Evolutionary conservation across 208 protist species (phyloP).

Genomic region (Naegleria fowleri): DNA sequence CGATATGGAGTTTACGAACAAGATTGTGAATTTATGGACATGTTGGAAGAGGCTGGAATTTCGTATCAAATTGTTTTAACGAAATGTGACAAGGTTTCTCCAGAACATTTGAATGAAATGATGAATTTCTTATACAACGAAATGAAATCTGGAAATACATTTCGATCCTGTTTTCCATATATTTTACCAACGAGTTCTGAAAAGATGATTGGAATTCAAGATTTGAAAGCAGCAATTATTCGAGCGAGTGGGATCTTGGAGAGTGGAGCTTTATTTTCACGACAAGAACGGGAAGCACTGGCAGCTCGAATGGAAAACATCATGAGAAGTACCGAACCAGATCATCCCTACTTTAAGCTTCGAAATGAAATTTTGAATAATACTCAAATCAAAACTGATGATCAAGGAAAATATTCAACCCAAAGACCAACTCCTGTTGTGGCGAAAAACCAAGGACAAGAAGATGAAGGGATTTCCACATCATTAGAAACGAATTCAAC

Average conservation of each 20-base stretch:
- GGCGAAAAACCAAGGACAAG: too few species aligned
- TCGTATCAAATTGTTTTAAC: not conserved
- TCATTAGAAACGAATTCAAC: not conserved
- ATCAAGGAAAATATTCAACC: not conserved
- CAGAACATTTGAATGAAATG: not conserved
- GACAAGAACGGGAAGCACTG: not conserved
- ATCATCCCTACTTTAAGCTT: not conserved
- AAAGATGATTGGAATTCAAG: not conserved
- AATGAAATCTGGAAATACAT: not conserved
- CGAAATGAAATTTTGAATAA: not conserved
- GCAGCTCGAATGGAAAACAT: not conserved
- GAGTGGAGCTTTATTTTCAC: not conserved
- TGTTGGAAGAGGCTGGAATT: not conserved
- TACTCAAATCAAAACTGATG: not conserved
- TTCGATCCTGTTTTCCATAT: not conserved
- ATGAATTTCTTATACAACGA: not conserved
- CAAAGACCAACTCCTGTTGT: not conserved
- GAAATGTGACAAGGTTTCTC: not conserved
- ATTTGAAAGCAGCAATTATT: not conserved
- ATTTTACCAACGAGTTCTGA: conserved; percentile 1
- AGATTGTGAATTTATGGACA: not conserved
- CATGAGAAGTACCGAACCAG: not conserved
- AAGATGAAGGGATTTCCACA: not conserved
- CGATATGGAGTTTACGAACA: not conserved
- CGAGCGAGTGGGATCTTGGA: not conserved